Evolutionary conservation across 2,329 filamentous ascomycete species (phyloP).

Genomic region (Penicillium brevicompactum): DNA sequence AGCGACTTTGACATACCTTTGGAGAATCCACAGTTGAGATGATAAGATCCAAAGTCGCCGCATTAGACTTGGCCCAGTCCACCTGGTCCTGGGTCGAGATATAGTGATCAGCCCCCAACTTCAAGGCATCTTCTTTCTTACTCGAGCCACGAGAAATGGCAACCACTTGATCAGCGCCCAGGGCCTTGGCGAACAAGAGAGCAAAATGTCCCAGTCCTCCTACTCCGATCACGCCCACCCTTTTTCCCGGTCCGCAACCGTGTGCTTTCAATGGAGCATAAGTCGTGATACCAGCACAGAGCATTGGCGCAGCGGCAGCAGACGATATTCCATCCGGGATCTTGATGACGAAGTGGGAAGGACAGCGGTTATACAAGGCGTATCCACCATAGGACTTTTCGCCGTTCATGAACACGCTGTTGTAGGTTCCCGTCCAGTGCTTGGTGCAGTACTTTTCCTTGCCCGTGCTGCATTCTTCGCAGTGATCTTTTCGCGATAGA

Average conservation of each 20-base stretch:
- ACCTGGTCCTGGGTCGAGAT: not conserved
- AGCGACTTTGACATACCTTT: not conserved
- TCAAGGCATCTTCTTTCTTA: slow-evolving; percentile 5
- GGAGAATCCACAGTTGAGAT: slow-evolving; percentile 1
- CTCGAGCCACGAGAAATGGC: slow-evolving; percentile 1
- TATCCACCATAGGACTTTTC: slow-evolving; percentile 4
- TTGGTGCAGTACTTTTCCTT: not conserved
- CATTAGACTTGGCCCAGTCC: not conserved
- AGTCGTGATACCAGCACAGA: slow-evolving; percentile 80
- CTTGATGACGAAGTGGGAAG: slow-evolving; percentile 49
- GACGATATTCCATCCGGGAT: slow-evolving; percentile 71
- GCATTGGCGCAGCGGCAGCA: slow-evolving; percentile 71
- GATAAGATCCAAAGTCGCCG: slow-evolving; percentile 2
- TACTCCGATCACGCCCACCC: slow-evolving; percentile 34
- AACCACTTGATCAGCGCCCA: slow-evolving; percentile 4
- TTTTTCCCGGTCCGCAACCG: slow-evolving; percentile 67
- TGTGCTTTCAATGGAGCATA: slow-evolving; percentile 77
- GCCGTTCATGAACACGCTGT: not conserved
- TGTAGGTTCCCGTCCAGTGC: not conserved
- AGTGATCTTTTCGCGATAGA: not conserved
- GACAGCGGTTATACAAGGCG: slow-evolving; percentile 1
- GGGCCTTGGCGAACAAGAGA: slow-evolving; percentile 4
- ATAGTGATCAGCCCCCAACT: not conserved
- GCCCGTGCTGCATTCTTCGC: not conserved
- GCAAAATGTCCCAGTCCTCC: slow-evolving; percentile 8